These are phyloP conservation scores for Pichia sp. DNA, from an alignment of 1,139 yeast species.

Conservation along the genomic window DNA sequence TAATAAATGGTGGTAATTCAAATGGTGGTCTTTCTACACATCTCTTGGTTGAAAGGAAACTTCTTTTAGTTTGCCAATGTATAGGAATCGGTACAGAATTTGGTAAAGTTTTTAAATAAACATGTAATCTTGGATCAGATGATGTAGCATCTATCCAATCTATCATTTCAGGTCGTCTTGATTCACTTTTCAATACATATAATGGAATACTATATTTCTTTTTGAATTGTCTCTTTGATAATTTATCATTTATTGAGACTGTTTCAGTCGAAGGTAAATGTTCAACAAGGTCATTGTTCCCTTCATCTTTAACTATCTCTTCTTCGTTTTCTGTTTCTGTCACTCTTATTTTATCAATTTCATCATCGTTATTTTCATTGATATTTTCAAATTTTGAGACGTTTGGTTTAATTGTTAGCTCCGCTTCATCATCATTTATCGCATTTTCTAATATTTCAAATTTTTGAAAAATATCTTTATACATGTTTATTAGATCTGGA, in stretches of 20 bases:
- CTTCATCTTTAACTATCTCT: conserved; percentile 20
- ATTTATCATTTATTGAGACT: conserved; percentile 11
- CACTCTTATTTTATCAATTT: neutral
- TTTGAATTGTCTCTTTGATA: conserved; percentile 39
- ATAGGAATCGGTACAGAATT: conserved; percentile 73
- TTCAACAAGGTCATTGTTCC: neutral
- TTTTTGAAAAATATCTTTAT: conserved; percentile 37
- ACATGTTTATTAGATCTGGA: conserved; percentile 36
- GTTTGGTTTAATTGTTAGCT: neutral
- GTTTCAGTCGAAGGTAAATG: no score
- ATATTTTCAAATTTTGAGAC: neutral
- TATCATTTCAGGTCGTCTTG: conserved; percentile 62
- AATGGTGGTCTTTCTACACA: conserved; percentile 72
- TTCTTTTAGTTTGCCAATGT: conserved; percentile 81
- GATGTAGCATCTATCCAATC: conserved; percentile 90
- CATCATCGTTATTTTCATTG: neutral
- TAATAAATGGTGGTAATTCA: conserved; percentile 69
- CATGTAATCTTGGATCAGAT: conserved; percentile 62
- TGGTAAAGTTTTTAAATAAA: conserved; percentile 57
- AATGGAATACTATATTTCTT: conserved; percentile 55
- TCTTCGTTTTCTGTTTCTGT: conserved; percentile 31
- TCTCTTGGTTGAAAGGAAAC: conserved; percentile 64
- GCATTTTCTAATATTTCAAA: conserved; percentile 28
- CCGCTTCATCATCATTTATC: neutral
- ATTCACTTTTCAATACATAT: conserved; percentile 57